phyloP scores from a whole-genome alignment of 2,329 filamentous ascomycete genomes.

The Colletotrichum echinochloae region DNA sequence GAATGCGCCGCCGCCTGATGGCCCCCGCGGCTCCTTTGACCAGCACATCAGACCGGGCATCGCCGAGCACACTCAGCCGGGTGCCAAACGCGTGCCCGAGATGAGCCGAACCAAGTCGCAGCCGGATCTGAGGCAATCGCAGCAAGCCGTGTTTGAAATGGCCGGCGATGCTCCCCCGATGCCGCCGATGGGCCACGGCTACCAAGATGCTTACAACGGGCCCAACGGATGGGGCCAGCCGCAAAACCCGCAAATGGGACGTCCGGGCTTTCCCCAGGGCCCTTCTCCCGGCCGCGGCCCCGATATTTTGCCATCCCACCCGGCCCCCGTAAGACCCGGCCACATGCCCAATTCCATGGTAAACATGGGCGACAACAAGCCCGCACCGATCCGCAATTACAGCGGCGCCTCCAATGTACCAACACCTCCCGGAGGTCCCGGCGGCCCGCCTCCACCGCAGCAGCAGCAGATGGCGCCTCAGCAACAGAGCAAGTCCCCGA shows the following conservation, averaged over 20 bases:
- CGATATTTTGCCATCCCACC: constrained; percentile 69
- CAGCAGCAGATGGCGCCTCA: constrained; percentile 49
- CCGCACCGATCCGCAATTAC: constrained; percentile 70
- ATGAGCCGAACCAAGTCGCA: constrained; percentile 74
- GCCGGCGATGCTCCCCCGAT: constrained; percentile 70
- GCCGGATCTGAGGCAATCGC: constrained; percentile 72
- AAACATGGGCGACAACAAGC: constrained; percentile 67
- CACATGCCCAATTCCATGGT: constrained; percentile 70
- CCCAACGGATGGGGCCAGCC: constrained; percentile 40
- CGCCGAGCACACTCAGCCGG: constrained; percentile 59
- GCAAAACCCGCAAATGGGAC: constrained; percentile 31
- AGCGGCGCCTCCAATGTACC: constrained; percentile 62
- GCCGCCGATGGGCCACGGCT: constrained; percentile 56
- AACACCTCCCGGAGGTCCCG: constrained; percentile 43
- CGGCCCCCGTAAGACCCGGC: constrained; percentile 72
- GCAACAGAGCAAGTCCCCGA: constrained; percentile 43
- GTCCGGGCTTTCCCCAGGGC: constrained; percentile 46
- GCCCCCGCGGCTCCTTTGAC: constrained; percentile 59
- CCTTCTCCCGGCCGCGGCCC: constrained; percentile 51
- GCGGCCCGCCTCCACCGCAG: constrained; percentile 51
- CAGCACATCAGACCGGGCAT: constrained; percentile 57
- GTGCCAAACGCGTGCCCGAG: constrained; percentile 63
- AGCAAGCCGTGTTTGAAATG: constrained; percentile 81
- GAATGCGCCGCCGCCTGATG: constrained; percentile 48
- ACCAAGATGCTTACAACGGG: constrained; percentile 38